Evolutionary conservation across 225 moss, liverwort and hornwort genomes (phyloP), one percentile per base, ranked within the genome.

Genomic region (Anthoceros angustus): DNA sequence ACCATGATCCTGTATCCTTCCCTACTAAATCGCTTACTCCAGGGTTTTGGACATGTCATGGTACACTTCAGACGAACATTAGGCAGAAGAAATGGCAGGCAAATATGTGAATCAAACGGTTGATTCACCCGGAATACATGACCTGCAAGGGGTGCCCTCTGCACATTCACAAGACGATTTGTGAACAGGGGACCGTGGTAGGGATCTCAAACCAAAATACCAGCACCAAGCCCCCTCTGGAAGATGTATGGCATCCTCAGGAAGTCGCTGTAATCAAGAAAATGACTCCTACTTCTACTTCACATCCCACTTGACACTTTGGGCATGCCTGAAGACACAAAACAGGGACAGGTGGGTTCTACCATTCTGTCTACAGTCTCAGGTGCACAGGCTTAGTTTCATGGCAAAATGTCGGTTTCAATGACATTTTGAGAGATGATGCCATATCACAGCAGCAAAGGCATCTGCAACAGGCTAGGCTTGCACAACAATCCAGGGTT

Each of bases 81-180:
- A 73, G 62, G 72, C 68, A 76, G 73, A 45, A 69, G 70, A 73
- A 40, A 72, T 45, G 71, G 75, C 70, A 76, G 64, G 79, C 72
- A 64, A 78, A 23, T 68, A 71, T 74, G 66, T 71, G 43, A 71
- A 73, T 69, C 68, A 75, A 69, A 61, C 71, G 78, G 71, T 70
- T 66, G 65, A 72, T 77, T 73, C 18, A 55, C 55, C 18, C 5
- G 55, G 55, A 7, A 9, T 20, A 74, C 77, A 78, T 75, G 72
- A 41, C 42, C 72, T 71, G 71, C 73, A 72, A 74, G 67, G 70
- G 67, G 66, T 69, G 74, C 72, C 67, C 74, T 76, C 76, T 76
- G 74, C 82, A 82, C 76, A 76, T 68, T 78, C 78, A 78, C 67
- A 73, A 77, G 78, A 66, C 72, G 70, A 74, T 69, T 38, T 68